Percentiles rank a stretch among this genome's conserved stretches.
phyloP scores from a whole-genome alignment of 176 grass and related monocot genomes.

The Eragrostis nindensis region DNA sequence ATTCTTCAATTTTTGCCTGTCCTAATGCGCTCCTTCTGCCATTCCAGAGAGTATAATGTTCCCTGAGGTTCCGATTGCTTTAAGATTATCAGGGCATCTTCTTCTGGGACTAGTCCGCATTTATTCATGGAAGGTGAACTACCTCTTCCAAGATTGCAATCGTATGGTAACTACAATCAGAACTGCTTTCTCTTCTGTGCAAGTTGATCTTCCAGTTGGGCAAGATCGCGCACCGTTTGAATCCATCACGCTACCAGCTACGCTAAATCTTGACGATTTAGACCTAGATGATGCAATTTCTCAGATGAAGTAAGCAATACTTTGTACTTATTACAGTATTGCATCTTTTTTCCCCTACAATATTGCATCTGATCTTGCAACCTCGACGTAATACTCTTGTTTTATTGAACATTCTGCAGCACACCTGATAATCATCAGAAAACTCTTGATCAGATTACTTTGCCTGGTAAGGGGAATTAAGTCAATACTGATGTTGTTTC shows the following conservation, averaged over 20 bases:
- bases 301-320: constrained; percentile 59
- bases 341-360: not conserved
- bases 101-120: constrained; percentile 91
- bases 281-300: constrained; percentile 65
- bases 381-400: constrained; percentile 21
- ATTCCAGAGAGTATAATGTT: constrained; percentile 76
- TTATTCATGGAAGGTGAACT: constrained; percentile 93
- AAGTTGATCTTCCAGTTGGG: constrained; percentile 66
- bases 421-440: constrained; percentile 63
- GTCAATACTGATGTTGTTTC: constrained; percentile 11
- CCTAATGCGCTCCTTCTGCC: constrained; percentile 6
- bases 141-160: constrained; percentile 78
- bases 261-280: constrained; percentile 70
- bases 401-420: constrained; percentile 44
- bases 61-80: constrained; percentile 82
- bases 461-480: constrained; percentile 52
- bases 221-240: constrained; percentile 61
- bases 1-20: not conserved
- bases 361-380: constrained; percentile 5
- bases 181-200: constrained; percentile 51
- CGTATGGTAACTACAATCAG: constrained; percentile 75
- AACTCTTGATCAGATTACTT: constrained; percentile 77
- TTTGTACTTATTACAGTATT: constrained; percentile 8
- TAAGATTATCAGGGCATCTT: constrained; percentile 91
- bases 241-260: constrained; percentile 74